Evolutionary conservation across 495 filamentous ascomycete genomes (phyloP), one percentile per base, ranked within the genome.

Genomic region (Hypoxylon intermedium): DNA sequence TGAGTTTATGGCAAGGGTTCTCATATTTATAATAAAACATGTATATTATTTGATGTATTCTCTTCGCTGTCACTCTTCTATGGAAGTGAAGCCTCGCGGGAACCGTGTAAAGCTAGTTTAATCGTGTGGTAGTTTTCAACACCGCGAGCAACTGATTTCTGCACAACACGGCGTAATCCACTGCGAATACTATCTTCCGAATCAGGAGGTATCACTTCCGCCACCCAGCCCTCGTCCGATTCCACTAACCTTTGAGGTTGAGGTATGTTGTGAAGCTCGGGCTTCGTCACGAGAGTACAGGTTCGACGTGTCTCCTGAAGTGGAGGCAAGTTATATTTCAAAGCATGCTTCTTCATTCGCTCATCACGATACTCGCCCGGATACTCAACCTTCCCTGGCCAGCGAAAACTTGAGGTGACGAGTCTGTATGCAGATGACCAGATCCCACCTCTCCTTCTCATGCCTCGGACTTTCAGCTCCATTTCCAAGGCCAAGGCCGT

Each of bases 371-470:
- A 13, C 13, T 58, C 16, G 34, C 31, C 12, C 5, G 31, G 6
- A 20, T 34, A 18, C 16, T 9, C 31, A 34, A 38, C 13, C 20
- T 54, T 34, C 20, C 28, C 6, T 30, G 7, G 4, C 24, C n/a
- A 26, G n/a, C 6, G 33, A 11, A 28, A 23, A 16, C 6, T 6
- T 4, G 19, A 28, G n/a, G 16, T 18, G 5, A 9, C 15, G 3
- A 4, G 7, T 19, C 36, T 23, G 20, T 45, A 23, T 3, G 26
- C 19, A 31, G 51, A 36, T 9, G 50, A 9, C 61, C 61, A 54
- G 18, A 65, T 15, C 2, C 44, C 47, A 11, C 55, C 61, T 15
- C 36, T 60, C 5, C 61, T 41, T 51, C 46, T 55, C 16, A 13
- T 24, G 3, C 50, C 55, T 19, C 24, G 37, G n/a, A 55, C 18